Evolutionary conservation across 352 stramenopile genomes (phyloP).

Genomic region (Pythium monospermum): DNA sequence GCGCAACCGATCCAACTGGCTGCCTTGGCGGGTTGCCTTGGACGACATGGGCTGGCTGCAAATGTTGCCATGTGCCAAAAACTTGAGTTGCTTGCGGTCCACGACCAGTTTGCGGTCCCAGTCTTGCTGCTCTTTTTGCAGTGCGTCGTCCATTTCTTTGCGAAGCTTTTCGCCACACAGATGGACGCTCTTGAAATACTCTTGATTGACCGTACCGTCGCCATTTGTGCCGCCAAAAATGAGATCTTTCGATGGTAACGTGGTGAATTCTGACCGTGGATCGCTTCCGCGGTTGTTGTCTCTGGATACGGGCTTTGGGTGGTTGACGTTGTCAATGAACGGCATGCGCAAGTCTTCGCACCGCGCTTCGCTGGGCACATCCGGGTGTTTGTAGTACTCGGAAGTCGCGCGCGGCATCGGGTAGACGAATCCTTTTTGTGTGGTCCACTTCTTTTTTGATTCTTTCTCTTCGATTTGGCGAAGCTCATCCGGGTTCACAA

Average conservation of each 20-base stretch:
- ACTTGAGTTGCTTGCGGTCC: constrained; percentile 81
- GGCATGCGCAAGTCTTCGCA: constrained; percentile 77
- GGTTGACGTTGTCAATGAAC: constrained; percentile 83
- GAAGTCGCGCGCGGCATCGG: constrained; percentile 49
- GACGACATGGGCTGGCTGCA: constrained; percentile 43
- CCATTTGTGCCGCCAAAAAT: constrained; percentile 84
- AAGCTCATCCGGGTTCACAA: constrained; percentile 68
- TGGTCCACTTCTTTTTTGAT: constrained; percentile 70
- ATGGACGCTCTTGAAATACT: constrained; percentile 87
- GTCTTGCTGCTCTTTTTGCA: constrained; percentile 52
- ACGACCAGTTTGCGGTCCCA: constrained; percentile 84
- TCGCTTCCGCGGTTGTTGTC: constrained; percentile 17
- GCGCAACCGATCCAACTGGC: constrained; percentile 70
- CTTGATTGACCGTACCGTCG: constrained; percentile 50
- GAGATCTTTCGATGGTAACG: constrained; percentile 79
- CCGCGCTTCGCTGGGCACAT: constrained; percentile 68
- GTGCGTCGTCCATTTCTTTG: constrained; percentile 67
- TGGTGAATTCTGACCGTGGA: constrained; percentile 56
- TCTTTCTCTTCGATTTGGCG: constrained; percentile 44
- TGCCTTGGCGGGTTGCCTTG: constrained; percentile 27
- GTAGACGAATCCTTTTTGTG: constrained; percentile 84
- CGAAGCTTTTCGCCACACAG: constrained; percentile 75
- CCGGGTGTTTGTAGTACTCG: constrained; percentile 71
- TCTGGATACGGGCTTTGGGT: constrained; percentile 54
- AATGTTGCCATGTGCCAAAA: constrained; percentile 83